Base-by-base conservation (phyloP, 495 filamentous ascomycete species). In the Xylaria grammica region DNA sequence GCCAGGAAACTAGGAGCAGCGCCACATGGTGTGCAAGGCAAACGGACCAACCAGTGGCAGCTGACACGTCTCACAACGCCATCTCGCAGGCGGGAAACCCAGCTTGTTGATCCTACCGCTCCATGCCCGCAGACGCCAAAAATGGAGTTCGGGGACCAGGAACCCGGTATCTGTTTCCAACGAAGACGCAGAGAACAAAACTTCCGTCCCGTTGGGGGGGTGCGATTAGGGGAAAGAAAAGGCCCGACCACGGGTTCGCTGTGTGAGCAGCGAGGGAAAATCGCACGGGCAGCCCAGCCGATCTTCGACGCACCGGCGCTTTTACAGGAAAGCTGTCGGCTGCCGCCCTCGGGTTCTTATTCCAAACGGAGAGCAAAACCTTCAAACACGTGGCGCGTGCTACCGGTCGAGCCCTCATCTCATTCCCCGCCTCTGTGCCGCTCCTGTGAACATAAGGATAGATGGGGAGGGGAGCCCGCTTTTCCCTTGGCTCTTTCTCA, bases 41-140 rank as follows among this genome's bases (percentile, higher is more conserved):
- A 36, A 36, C 8, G 15, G 17, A 19, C 38, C 38, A 55, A 46
- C 60, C 29, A 55, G 24, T 36, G 24, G 19, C 29, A 6, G 20
- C 17, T 3, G 24, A 30, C 58, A n/a, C 34, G 45, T 52, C 29
- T 29, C 49, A 62, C 60, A 26, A 54, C 50, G 26, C 50, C 60
- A 54, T 63, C 60, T 55, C 40, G 60, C 50, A 62, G 49, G 10
- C 27, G 30, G 53, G 11, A n/a, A 42, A 44, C 11, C 2, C 53
- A 56, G 22, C 10, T 36, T 56, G 24, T n/a, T 46, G 29, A 20
- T 45, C 36, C 60, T 49, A 36, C 38, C 20, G 50, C 55, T 34
- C 20, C 10, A 45, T 30, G 22, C 15, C 7, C 32, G 51, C n/a
- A 40, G 30, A 42, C 7, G 17, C 8, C 15, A n/a, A 3, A 7